Percentiles rank a stretch among this genome's conserved stretches.
Conservation (phyloP, 257 asterid species). For the Solanum tarapatanum region DNA sequence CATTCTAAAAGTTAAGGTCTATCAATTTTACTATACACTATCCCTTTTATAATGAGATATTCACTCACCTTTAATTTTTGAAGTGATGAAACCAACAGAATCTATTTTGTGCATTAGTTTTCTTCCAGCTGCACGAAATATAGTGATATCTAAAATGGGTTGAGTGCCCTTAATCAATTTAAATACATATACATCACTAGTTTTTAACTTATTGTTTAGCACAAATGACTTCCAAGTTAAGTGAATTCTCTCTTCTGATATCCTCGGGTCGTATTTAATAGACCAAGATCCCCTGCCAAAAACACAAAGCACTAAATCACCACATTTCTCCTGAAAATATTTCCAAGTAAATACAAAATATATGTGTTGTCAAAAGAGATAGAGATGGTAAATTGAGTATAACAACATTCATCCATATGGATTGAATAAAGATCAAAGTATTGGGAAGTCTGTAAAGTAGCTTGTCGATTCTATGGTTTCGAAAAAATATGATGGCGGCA, state of each 20-base stretch:
- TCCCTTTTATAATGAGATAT: no score
- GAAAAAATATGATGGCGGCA: slow-evolving; percentile 5
- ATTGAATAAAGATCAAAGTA: background rate
- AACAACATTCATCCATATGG: background rate
- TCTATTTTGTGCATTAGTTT: background rate
- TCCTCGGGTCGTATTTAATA: background rate
- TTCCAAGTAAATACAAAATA: background rate
- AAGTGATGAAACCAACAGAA: no score
- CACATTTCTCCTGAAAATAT: background rate
- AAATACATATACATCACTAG: slow-evolving; percentile 12
- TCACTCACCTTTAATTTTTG: no score
- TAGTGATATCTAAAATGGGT: background rate
- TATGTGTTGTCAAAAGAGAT: background rate
- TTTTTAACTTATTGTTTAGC: background rate
- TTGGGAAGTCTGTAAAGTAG: background rate
- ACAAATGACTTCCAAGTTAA: slow-evolving; percentile 6
- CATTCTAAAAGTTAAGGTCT: no score
- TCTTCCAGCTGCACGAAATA: background rate
- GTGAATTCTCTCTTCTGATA: background rate
- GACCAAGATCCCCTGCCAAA: background rate
- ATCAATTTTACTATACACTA: no score
- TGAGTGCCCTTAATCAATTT: background rate
- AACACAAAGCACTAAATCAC: background rate
- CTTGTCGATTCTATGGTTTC: background rate
- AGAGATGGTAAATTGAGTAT: background rate